Evolutionary conservation across 306 rosid species (phyloP).

Genomic region (Pachyrhizus erosus): DNA sequence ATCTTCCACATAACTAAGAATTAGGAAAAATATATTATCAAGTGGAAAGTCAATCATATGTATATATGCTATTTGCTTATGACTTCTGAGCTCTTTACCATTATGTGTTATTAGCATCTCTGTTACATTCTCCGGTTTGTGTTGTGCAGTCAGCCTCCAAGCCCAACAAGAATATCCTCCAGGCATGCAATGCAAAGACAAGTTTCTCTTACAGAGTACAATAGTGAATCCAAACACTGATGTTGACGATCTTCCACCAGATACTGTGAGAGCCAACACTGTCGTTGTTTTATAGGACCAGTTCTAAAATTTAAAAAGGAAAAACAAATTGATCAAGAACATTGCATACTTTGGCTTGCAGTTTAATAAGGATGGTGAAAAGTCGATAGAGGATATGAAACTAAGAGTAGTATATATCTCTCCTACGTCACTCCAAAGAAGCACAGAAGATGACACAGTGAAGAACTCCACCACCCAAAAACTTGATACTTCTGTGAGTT

Average conservation of each 20-base stretch:
- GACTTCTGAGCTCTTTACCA: neutral
- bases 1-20: neutral
- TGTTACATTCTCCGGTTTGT: slow-evolving; percentile 33
- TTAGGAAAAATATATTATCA: neutral
- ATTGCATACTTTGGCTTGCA: slow-evolving; percentile 39
- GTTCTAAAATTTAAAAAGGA: neutral
- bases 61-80: slow-evolving; percentile 5
- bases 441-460: slow-evolving; percentile 53
- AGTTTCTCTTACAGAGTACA: slow-evolving; percentile 93
- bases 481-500: slow-evolving; percentile 63
- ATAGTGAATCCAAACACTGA: slow-evolving; percentile 69
- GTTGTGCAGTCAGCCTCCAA: slow-evolving; percentile 87
- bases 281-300: slow-evolving; percentile 8
- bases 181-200: slow-evolving; percentile 87
- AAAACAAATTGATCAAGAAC: slow-evolving; percentile 6
- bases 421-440: slow-evolving; percentile 49
- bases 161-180: slow-evolving; percentile 87
- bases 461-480: slow-evolving; percentile 44
- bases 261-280: slow-evolving; percentile 62
- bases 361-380: slow-evolving; percentile 79
- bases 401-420: slow-evolving; percentile 64
- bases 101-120: slow-evolving; percentile 34
- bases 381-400: slow-evolving; percentile 71
- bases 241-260: slow-evolving; percentile 79
- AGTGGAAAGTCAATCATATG: slow-evolving; percentile 29